Percentiles rank a stretch among this genome's conserved stretches.
phyloP scores from a whole-genome alignment of 176 grass and related monocot species.

The Ampelocalamus luodianensis region DNA sequence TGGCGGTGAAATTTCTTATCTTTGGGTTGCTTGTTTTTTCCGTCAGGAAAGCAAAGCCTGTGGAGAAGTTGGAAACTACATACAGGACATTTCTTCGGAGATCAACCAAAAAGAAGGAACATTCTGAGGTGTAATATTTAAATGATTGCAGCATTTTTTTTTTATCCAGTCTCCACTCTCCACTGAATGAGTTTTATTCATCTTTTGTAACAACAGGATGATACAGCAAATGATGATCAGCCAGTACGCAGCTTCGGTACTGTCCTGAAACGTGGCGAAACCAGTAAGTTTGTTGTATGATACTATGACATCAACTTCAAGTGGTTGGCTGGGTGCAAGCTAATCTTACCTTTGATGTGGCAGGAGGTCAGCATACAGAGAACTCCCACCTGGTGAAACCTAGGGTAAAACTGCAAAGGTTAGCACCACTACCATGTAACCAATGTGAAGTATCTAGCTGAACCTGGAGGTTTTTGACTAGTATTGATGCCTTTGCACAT shows the following conservation, averaged over 20 bases:
- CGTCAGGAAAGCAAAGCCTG: slow-evolving; percentile 65
- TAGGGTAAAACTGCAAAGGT: slow-evolving; percentile 61
- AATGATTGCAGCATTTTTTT: background rate
- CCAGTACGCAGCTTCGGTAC: slow-evolving; percentile 73
- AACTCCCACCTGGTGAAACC: slow-evolving; percentile 39
- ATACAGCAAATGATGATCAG: slow-evolving; percentile 43
- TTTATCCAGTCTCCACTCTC: background rate
- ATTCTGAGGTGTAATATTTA: slow-evolving; percentile 52
- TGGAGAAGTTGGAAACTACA: slow-evolving; percentile 74
- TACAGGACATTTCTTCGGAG: slow-evolving; percentile 78
- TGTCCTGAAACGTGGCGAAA: slow-evolving; percentile 52
- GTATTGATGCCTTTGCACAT: slow-evolving; percentile 27
- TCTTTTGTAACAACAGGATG: slow-evolving; percentile 51
- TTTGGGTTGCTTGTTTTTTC: background rate
- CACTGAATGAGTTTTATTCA: background rate
- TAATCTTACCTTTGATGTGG: slow-evolving; percentile 41
- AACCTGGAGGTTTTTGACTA: background rate
- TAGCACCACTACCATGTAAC: slow-evolving; percentile 25
- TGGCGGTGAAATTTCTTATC: background rate
- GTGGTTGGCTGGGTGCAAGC: slow-evolving; percentile 2
- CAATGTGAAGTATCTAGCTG: slow-evolving; percentile 8
- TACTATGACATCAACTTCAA: slow-evolving; percentile 27
- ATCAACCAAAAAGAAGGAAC: slow-evolving; percentile 60
- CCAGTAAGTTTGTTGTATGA: slow-evolving; percentile 47
- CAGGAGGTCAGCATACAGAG: slow-evolving; percentile 60